These are phyloP conservation scores for Alternaria longipes DNA, from an alignment of 2,329 filamentous ascomycete species.

Conservation along the genomic window DNA sequence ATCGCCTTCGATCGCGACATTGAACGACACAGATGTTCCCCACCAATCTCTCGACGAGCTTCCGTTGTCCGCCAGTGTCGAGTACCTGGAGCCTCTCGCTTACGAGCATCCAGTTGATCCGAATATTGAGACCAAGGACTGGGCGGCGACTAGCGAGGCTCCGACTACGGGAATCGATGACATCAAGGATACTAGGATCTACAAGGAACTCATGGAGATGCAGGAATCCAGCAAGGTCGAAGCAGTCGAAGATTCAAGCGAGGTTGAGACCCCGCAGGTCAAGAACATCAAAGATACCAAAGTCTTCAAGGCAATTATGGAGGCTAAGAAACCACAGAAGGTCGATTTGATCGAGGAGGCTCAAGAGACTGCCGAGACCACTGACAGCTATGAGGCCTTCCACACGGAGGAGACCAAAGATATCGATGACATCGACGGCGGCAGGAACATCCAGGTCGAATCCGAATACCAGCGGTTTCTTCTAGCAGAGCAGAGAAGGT, in stretches of 20 bases:
- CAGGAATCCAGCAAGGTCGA: not conserved
- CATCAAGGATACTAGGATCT: not conserved
- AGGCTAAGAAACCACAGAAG: not conserved
- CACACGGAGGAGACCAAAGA: not conserved
- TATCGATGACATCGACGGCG: not conserved
- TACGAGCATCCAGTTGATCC: not conserved
- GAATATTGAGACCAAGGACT: not conserved
- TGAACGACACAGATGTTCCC: not conserved
- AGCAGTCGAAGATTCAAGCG: not conserved
- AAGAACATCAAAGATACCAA: not conserved
- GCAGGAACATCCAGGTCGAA: not conserved
- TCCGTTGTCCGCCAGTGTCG: not conserved
- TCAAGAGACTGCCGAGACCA: not conserved
- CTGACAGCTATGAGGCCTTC: not conserved
- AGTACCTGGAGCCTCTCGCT: not conserved
- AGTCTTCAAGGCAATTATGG: not conserved
- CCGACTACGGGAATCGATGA: not conserved
- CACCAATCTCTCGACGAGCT: not conserved
- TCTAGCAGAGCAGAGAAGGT: not conserved
- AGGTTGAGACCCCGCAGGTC: not conserved
- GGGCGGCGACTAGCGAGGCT: not conserved
- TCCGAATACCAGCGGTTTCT: not conserved
- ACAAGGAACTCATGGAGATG: not conserved
- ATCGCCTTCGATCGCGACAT: not conserved
- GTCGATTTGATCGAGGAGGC: not conserved